phyloP scores from a whole-genome alignment of 2,329 filamentous ascomycete genomes.

The Botrytis fabae region DNA sequence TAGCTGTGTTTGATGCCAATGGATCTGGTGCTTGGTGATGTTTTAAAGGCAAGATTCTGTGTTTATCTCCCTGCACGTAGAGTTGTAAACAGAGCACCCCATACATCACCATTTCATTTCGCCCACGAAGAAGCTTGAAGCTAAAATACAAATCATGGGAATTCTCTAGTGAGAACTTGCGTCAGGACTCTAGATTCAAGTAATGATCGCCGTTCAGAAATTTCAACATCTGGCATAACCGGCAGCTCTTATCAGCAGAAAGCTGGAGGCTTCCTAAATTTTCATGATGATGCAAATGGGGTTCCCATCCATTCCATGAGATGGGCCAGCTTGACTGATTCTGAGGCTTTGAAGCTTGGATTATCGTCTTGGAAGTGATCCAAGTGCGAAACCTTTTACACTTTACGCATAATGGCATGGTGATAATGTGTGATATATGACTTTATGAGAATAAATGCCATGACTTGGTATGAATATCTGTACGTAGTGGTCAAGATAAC shows the following conservation, averaged over 20 bases:
- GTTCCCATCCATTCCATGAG: background rate
- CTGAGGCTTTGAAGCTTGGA: background rate
- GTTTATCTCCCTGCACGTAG: background rate
- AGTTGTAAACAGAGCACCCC: background rate
- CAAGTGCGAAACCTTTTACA: background rate
- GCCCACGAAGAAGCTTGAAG: constrained; percentile 1
- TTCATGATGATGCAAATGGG: background rate
- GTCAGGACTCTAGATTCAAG: background rate
- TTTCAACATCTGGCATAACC: background rate
- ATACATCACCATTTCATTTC: background rate
- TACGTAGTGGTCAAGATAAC: background rate
- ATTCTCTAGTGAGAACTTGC: background rate
- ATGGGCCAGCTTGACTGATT: background rate
- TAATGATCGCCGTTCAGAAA: background rate
- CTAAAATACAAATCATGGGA: background rate
- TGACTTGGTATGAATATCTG: background rate
- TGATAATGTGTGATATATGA: background rate
- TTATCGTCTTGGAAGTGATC: background rate
- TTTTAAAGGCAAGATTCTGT: background rate
- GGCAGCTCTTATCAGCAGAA: background rate
- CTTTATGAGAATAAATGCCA: background rate
- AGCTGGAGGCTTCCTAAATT: background rate
- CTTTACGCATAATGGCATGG: background rate
- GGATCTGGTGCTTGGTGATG: background rate
- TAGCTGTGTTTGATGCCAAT: background rate